Evolutionary conservation across 495 filamentous ascomycete species (phyloP).

Genomic region (Extremus antarcticus): DNA sequence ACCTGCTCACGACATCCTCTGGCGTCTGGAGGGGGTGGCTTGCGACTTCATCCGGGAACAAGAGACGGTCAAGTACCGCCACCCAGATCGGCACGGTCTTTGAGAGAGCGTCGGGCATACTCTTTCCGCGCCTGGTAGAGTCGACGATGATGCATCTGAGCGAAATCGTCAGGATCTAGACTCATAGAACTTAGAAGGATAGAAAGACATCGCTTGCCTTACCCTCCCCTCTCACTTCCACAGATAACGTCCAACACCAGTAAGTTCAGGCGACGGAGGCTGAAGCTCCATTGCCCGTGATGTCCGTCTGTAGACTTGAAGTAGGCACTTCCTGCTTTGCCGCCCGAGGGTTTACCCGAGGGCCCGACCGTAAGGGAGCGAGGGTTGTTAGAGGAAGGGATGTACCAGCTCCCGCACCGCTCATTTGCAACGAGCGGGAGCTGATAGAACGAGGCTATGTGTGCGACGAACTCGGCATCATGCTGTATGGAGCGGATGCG

Average conservation of each 20-base stretch:
- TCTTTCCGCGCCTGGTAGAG: conserved; percentile 86
- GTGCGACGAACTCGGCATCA: conserved; percentile 28
- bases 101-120: conserved; percentile 75
- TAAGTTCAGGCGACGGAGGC: conserved; percentile 69
- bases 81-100: conserved; percentile 96
- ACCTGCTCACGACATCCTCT: conserved; percentile 52
- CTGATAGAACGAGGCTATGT: conserved; percentile 28
- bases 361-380: too few species aligned
- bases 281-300: conserved; percentile 79
- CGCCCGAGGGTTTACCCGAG: neutral
- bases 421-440: conserved; percentile 91
- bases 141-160: conserved; percentile 71
- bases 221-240: conserved; percentile 49
- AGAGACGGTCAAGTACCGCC: conserved; percentile 64
- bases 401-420: conserved; percentile 93
- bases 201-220: conserved; percentile 16
- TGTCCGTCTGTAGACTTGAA: conserved; percentile 99
- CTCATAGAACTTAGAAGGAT: neutral
- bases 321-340: conserved; percentile 64
- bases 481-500: conserved; percentile 48
- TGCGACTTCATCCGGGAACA: conserved; percentile 51
- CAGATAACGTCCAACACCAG: conserved; percentile 58
- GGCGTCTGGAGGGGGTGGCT: conserved; percentile 52
- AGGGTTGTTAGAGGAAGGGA: conserved; percentile 46
- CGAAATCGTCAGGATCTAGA: conserved; percentile 30